phyloP scores from a whole-genome alignment of 2,329 filamentous ascomycete species.

The Emericellopsis cladophorae region DNA sequence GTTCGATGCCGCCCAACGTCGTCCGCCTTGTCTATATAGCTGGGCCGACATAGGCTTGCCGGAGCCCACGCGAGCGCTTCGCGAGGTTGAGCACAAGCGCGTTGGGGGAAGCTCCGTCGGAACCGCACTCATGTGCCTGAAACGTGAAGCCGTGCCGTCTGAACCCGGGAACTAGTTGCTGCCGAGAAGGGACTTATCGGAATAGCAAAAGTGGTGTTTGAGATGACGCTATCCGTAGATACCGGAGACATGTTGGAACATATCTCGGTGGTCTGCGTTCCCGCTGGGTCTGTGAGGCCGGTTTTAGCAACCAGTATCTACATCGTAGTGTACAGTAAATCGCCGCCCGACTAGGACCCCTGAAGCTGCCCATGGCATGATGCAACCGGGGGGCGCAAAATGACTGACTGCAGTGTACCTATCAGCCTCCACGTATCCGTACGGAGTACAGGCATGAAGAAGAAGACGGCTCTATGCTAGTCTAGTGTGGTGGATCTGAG shows the following conservation, averaged over 20 bases:
- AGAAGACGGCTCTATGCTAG: too few relatives aligned
- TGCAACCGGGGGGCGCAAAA: slow-evolving; percentile 2
- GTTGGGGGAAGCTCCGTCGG: too few relatives aligned
- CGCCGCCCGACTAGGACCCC: neutral
- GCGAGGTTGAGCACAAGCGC: neutral
- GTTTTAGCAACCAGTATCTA: slow-evolving; percentile 2
- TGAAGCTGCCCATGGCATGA: neutral
- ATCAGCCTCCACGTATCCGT: too few relatives aligned
- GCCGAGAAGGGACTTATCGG: too few relatives aligned
- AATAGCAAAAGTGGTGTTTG: too few relatives aligned
- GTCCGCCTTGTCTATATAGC: neutral
- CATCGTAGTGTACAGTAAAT: neutral
- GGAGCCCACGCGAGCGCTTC: neutral
- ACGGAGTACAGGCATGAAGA: too few relatives aligned
- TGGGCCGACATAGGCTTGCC: neutral
- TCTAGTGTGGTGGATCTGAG: too few relatives aligned
- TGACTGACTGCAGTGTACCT: too few relatives aligned
- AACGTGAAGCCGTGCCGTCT: too few relatives aligned
- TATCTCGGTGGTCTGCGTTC: neutral
- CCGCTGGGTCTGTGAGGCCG: neutral
- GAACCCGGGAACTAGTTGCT: too few relatives aligned
- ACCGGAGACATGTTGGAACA: neutral
- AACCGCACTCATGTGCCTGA: too few relatives aligned
- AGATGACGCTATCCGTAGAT: too few relatives aligned
- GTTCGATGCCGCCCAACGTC: neutral